Evolutionary conservation across 345 rosid species (phyloP).

Genomic region (thale cress (Arabidopsis thaliana)): DNA sequence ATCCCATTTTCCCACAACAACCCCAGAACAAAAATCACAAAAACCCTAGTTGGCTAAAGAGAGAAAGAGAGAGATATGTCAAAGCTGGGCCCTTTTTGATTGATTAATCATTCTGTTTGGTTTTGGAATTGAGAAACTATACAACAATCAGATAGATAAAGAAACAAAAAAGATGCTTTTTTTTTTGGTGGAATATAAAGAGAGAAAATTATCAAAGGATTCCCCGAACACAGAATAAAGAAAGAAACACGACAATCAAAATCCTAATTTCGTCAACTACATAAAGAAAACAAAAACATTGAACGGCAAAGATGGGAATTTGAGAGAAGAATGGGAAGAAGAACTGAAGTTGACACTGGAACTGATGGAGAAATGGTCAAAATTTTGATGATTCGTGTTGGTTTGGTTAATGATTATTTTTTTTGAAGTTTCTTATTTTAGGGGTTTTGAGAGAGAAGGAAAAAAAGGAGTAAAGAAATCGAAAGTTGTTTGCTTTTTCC

Average conservation of each 20-base stretch:
- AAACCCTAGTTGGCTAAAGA: conserved; percentile 17
- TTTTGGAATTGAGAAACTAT: conserved; percentile 34
- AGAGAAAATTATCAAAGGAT: conserved; percentile 33
- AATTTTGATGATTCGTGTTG: conserved; percentile 42
- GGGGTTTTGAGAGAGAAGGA: neutral
- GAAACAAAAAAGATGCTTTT: conserved; percentile 29
- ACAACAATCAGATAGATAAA: conserved; percentile 17
- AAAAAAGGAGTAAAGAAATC: conserved; percentile 19
- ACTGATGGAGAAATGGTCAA: conserved; percentile 38
- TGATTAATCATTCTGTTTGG: conserved; percentile 40
- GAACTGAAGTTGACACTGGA: conserved; percentile 46
- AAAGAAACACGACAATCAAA: conserved; percentile 34
- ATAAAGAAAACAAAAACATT: neutral
- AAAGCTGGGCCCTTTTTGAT: conserved; percentile 37
- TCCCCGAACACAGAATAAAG: conserved; percentile 41
- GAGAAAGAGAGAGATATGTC: conserved; percentile 12
- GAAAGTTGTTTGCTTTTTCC: conserved; percentile 43
- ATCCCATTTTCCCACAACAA: conserved; percentile 65
- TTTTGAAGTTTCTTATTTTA: conserved; percentile 9
- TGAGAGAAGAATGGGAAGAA: conserved; percentile 18
- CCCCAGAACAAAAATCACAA: conserved; percentile 28
- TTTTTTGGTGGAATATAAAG: neutral
- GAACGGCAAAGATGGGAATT: conserved; percentile 19
- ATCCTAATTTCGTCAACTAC: conserved; percentile 29
- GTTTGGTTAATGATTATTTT: conserved; percentile 26